Evolutionary conservation across 768 basidiomycete species (phyloP), one percentile per base, ranked within the genome.

Genomic region (Tephrocybe rancida): DNA sequence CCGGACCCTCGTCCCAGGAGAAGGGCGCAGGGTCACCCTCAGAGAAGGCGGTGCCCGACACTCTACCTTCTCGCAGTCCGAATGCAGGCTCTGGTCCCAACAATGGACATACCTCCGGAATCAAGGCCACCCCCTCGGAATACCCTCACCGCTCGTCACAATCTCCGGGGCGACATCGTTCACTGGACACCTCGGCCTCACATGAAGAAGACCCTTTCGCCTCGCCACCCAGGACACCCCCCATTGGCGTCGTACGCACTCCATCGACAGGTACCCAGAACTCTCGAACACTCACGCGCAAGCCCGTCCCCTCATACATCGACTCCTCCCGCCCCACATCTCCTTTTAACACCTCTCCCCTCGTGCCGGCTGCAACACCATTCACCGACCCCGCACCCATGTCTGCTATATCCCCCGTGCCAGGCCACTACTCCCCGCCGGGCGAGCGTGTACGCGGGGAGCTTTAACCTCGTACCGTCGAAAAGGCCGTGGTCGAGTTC

Each of bases 301-400:
- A 64, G 44, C 61, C 63, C 11, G 63, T 64, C 4, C 63, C 63
- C 3, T 59, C 47, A 1, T 64, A 64, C 43, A 21, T 39, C 7
- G 50, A 43, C 25, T 43, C 50, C 24, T 48, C 45, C 5, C 29
- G 49, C 30, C 21, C 38, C 14, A 52, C 42, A 22, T 52, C 49
- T 5, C 42, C 52, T 14, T 24, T 51, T 26, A 29, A n/a, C 41
- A 5, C 39, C 53, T 24, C 37, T 21, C 18, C 24, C 26, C 29
- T 24, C 19, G 18, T 27, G n/a, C n/a, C 50, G 18, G 19, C 52
- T 24, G 14, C 48, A 6, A 19, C 48, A 3, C 55, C 57, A 22
- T 43, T 32, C 8, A 16, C 44, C 11, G 53, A 54, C 30, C 53
- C 52, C 2, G 16, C 46, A 14, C 30, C n/a, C n/a, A n/a, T n/a